Evolutionary conservation across 2,329 filamentous ascomycete genomes (phyloP).

Genomic region (Colletotrichum scovillei): DNA sequence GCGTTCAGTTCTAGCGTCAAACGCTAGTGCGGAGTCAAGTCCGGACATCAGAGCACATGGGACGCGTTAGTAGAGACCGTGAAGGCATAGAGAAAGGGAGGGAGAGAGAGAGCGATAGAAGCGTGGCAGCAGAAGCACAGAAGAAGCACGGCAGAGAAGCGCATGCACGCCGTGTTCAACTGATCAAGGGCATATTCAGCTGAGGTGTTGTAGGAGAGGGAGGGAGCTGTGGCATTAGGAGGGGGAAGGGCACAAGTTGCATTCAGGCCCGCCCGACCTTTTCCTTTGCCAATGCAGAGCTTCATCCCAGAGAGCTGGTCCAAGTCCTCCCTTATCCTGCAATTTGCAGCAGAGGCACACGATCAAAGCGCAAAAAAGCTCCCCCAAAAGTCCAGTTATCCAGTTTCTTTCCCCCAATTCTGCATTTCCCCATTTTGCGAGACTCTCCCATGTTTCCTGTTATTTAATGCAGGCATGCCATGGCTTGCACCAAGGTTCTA

Average conservation of each 20-base stretch:
- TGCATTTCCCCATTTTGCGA: slow-evolving; percentile 17
- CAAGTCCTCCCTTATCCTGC: not conserved
- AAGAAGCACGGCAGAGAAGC: not conserved
- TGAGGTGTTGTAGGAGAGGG: not conserved
- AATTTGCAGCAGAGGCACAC: not conserved
- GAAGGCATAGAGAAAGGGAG: not conserved
- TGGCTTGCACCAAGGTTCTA: slow-evolving; percentile 19
- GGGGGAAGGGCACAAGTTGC: slow-evolving; percentile 17
- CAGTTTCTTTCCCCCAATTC: not conserved
- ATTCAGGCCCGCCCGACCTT: slow-evolving; percentile 2
- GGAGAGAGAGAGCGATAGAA: not conserved
- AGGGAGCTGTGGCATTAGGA: not conserved
- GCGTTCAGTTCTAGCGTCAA: slow-evolving; percentile 31
- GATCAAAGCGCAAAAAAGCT: slow-evolving; percentile 10
- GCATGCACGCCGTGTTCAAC: slow-evolving; percentile 30
- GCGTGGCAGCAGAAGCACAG: not conserved
- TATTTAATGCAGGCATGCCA: slow-evolving; percentile 26
- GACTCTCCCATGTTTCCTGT: slow-evolving; percentile 20
- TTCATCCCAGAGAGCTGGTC: slow-evolving; percentile 13
- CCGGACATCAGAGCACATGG: slow-evolving; percentile 28
- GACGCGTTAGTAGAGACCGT: not conserved
- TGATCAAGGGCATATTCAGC: slow-evolving; percentile 9
- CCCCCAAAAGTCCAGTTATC: not conserved
- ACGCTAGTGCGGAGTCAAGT: slow-evolving; percentile 32
- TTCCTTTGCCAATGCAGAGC: not conserved